Base-by-base conservation (phyloP, 2,329 filamentous ascomycete genomes). In the Dactylonectria estremocensis region DNA sequence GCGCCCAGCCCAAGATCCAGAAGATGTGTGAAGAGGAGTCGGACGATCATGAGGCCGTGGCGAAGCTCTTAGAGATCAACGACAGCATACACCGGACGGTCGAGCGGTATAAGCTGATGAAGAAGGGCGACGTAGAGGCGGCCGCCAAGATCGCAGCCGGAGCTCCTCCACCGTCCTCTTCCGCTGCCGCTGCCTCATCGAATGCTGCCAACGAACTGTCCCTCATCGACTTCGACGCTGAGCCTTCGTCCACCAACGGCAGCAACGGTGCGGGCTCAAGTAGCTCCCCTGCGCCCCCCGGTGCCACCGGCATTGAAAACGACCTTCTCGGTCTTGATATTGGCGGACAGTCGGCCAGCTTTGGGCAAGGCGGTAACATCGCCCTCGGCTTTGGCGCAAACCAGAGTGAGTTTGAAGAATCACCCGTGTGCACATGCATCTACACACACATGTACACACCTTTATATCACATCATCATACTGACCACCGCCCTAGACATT, bases 21-120 rank as follows among this genome's bases (percentile, higher is more conserved):
- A 98, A 94, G 83, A 99, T 99, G 95, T 98, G 95, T 77, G 95
- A 98, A 81, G 96, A 99, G 81, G 96, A 99, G 78, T 98, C 95
- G 11, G 95, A 98, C 69, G 96, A 99, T 77, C 91, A 95, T 69
- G 96, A 98, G 83, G 96, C 96, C 5, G 96, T 99, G 6, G 93
- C 95, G 49, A 97, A 97, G 82, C 86, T 99, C 11, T 88, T 99
- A 63, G 95, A 98, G 79, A 98, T 99, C 78, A 99, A 99, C 79
- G 96, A 99, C 81, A 98, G 95, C 83, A 99, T 99, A 88, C 94
- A 98, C 79, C 91, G 95, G 69, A 99, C 96, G 1, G 94, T 98
- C 63, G 94, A 98, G 82, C 87, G 96, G 71, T 99, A 98, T 81
- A 97, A 94, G 86, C 85, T 98, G 62, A 91, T 98, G 82, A 99